A percentile compares a stretch with the other conserved stretches of the same genome.
These are phyloP conservation scores for Penicillium aurantiogriseum DNA, from an alignment of 2,329 filamentous ascomycete species.

Conservation along the genomic window DNA sequence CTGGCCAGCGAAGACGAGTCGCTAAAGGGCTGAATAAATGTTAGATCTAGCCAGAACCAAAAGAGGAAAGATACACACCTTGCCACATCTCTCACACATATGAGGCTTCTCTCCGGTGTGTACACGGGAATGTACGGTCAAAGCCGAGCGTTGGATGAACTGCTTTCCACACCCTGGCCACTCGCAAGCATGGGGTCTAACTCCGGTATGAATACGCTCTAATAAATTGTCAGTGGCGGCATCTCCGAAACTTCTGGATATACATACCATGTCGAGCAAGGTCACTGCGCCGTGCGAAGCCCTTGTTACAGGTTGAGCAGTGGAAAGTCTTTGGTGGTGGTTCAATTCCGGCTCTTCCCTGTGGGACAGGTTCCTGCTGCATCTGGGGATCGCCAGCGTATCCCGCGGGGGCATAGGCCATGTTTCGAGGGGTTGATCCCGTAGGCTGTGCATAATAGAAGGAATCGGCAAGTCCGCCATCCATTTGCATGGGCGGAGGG, in stretches of 20 bases:
- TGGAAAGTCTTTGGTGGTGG: conserved; percentile 73
- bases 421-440: conserved; percentile 55
- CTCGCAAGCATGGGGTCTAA: conserved; percentile 89
- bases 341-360: conserved; percentile 45
- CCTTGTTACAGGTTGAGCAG: conserved; percentile 85
- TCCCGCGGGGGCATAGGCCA: conserved; percentile 52
- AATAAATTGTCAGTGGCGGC: conserved; percentile 5
- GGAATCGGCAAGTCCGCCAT: conserved; percentile 27
- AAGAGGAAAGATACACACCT: conserved; percentile 58
- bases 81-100: conserved; percentile 93
- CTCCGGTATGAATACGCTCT: conserved; percentile 95
- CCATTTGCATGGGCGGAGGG: conserved; percentile 53
- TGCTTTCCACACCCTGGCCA: conserved; percentile 86
- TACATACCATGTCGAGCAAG: conserved; percentile 85
- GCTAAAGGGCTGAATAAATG: conserved; percentile 72
- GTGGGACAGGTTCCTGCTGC: conserved; percentile 43
- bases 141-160: conserved; percentile 92
- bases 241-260: neutral
- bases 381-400: conserved; percentile 49
- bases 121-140: conserved; percentile 92
- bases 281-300: conserved; percentile 90
- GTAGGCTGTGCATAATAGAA: conserved; percentile 26
- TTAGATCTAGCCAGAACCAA: neutral
- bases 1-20: conserved; percentile 92
- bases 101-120: conserved; percentile 98